Evolutionary conservation across 345 rosid species (phyloP), one percentile per base, ranked within the genome.

Genomic region (Gossypioides kirkii): DNA sequence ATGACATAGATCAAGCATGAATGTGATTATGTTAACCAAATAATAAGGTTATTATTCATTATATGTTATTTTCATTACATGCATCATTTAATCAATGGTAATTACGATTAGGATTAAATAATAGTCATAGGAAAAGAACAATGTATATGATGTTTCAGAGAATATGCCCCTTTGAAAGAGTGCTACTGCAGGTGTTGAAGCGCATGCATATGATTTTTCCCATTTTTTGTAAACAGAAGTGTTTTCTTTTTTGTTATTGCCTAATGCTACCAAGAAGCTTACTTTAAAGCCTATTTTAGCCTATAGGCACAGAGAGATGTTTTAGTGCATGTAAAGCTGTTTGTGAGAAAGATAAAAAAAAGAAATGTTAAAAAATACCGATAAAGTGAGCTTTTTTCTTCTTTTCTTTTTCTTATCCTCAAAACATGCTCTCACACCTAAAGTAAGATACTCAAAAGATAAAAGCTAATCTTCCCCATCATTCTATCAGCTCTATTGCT

Each of bases 121-220:
- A 56, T 56, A 22, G 6, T 11, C 28, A 23, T 46, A 13, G 3
- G 62, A 0, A 66, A 65, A 45, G 9, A 23, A 3, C 20, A 23
- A 14, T 7, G 42, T 67, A 14, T 20, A 14, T 47, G 4, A 8
- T 14, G 11, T 18, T 25, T 25, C 70, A 65, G 10, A 25, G 71
- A 67, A 67, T 14, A 58, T 55, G 49, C 49, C 56, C 56, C 13
- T 25, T 23, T 67, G 71, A 47, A 67, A 46, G 42, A 16, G 71
- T 67, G 42, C 42, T 47, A 46, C 41, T 8, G 18, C 8, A 66
- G 32, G 36, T 23, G 56, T 45, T 14, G 6, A 66, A 46, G 54
- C 32, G 71, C 71, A 46, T 47, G 71, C 71, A 25, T 55, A 47
- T 67, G n/a, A 25, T 23, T 67, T 10, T 7, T 58, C 56, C 54